These are phyloP conservation scores for Meyerozyma elateridarum DNA, from an alignment of 1,139 yeast genomes.

Conservation along the genomic window DNA sequence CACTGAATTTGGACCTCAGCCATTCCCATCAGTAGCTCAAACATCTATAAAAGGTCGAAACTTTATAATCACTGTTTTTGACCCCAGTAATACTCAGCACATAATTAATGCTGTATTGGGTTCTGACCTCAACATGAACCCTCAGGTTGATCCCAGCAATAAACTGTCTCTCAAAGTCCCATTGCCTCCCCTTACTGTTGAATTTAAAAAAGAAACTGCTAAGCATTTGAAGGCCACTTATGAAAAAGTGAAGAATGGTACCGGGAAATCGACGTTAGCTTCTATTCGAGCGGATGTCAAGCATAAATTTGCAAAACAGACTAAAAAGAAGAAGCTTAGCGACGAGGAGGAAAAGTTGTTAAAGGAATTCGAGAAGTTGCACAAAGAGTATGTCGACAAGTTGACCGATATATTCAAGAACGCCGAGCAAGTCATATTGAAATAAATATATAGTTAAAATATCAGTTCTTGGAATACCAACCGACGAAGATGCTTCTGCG, in stretches of 20 bases:
- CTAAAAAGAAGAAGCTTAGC: slow-evolving; percentile 46
- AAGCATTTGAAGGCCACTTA: slow-evolving; percentile 58
- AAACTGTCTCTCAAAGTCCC: slow-evolving; percentile 71
- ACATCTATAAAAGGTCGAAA: slow-evolving; percentile 70
- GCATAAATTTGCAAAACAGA: slow-evolving; percentile 48
- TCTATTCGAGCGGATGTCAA: slow-evolving; percentile 58
- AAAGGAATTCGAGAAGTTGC: slow-evolving; percentile 60
- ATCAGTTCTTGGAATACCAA: slow-evolving; percentile 10
- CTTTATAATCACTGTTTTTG: slow-evolving; percentile 74
- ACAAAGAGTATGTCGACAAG: slow-evolving; percentile 58
- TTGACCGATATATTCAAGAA: slow-evolving; percentile 54
- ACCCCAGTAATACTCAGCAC: slow-evolving; percentile 65
- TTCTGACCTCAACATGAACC: slow-evolving; percentile 69
- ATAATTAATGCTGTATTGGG: slow-evolving; percentile 67
- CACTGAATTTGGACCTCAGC: slow-evolving; percentile 42
- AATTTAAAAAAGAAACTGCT: slow-evolving; percentile 53
- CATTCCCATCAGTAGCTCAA: slow-evolving; percentile 66
- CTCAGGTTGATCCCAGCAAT: slow-evolving; percentile 68
- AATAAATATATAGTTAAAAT: slow-evolving; percentile 13
- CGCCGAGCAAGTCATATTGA: slow-evolving; percentile 49
- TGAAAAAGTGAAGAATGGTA: slow-evolving; percentile 60
- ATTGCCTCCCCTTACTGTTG: slow-evolving; percentile 72
- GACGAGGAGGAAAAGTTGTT: slow-evolving; percentile 52
- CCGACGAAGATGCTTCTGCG: slow-evolving; percentile 31
- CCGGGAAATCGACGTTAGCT: slow-evolving; percentile 49